Evolutionary conservation across 495 filamentous ascomycete genomes (phyloP), one percentile per base, ranked within the genome.

Genomic region (Aspergillus affinis): DNA sequence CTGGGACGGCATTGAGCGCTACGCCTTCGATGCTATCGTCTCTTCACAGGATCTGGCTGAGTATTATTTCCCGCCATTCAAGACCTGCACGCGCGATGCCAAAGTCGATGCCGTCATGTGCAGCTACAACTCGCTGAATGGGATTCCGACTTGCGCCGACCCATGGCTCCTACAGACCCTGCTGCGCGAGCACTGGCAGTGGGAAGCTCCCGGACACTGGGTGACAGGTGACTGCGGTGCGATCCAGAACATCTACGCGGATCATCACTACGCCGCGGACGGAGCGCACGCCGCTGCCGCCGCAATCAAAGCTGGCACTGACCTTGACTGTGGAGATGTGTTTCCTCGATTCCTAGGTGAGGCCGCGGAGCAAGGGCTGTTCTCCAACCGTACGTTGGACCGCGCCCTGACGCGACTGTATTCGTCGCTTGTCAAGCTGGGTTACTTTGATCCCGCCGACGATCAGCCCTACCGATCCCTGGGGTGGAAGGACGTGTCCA

Each of bases 101-200:
- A 77, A 80, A 46, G 82, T 78, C n/a, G 73, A 74, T 45, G 76
- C 75, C 17, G 67, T 81, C 49, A 83, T 85, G 82, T 85, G 82
- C 57, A 76, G 74, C 13, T 85, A 85, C 64, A 83, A 82, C 65
- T 73, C 79, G 1, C 74, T 85, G 29, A 80, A 82, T 49, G 82
- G 82, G 9, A 74, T 82, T 17, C 82, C 82, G 10, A 73, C 78
- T 8, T 84, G 82, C 56, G 80, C 80, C 6, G 74, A 82, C 60
- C 63, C 67, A 15, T 84, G 78, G 62, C 71, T 84, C 0, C 70
- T 85, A 1, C 69, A 83, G 48, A 78, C 76, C 2, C 69, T 84
- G 19, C 72, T 85, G 10, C 76, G 82, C n/a, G 75, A 81, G 26
- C 65, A 77, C 59, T 85, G 78, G 72, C 71, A 71, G 18, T 84